Evolutionary conservation across 106 monocot genomes (phyloP), one percentile per base, ranked within the genome.

Genomic region (Amphibolis antarctica): DNA sequence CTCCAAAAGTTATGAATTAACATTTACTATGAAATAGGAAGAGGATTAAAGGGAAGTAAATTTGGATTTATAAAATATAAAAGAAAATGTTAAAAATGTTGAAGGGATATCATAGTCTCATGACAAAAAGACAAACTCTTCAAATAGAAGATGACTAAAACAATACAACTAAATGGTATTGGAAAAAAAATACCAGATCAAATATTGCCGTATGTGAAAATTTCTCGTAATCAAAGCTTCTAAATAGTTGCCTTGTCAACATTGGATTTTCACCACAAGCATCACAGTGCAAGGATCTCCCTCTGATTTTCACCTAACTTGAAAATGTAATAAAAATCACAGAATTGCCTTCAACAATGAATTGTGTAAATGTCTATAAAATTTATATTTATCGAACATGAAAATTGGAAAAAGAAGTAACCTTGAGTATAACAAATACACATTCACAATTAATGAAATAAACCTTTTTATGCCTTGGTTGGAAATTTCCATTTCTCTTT

Each of bases 201-300:
- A 84, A 91, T 67, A 98, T 86, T 52, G 87, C 79, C 27, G 91
- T 85, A 53, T 82, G 91, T n/a, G 98, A 88, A 74, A 98, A 98
- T 20, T 72, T 81, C 66, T 87, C 98, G 81, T 91, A 98, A 75
- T 98, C 86, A 75, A 91, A 98, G 59, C 11, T 73, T 53, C 68
- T 71, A 64, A 98, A 98, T 50, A 61, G 60, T 68, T 91, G 56
- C 46, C 65, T 25, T 18, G 80, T 91, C 42, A 98, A 72, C 29
- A 23, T 44, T 19, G 90, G 67, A 72, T 91, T 83, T 53, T 87
- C 85, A 31, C 91, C 87, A 72, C 98, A 98, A 43, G 69, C 67
- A 53, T 72, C 64, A 81, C 98, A 98, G 21, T 79, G 26, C 64
- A 67, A 46, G 27, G 90, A 87, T 56, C 76, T 82, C 65, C 85